These are phyloP conservation scores for Thuja plicata DNA, from an alignment of 83 land plant species.

Conservation along the genomic window DNA sequence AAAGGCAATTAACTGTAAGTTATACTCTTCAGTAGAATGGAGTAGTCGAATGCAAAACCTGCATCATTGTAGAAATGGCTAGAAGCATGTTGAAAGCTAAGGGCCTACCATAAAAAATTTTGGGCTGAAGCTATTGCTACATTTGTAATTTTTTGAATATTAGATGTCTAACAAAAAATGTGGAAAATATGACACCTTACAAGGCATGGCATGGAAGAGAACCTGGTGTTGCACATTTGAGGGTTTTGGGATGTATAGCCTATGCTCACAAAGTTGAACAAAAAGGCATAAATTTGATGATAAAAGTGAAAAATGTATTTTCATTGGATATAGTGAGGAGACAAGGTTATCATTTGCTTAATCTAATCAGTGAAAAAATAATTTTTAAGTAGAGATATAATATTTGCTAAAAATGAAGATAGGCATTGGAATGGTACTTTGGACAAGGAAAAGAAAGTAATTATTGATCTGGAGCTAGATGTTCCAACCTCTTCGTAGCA, in stretches of 20 bases:
- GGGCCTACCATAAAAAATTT: not conserved
- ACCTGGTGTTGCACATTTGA: no score
- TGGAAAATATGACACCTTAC: not conserved
- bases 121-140: not conserved
- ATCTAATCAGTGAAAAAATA: not conserved
- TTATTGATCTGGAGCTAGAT: no score
- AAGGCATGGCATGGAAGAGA: no score
- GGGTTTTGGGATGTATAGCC: no score
- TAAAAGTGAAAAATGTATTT: not conserved
- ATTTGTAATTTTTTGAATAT: not conserved
- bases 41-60: not conserved
- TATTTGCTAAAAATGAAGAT: not conserved
- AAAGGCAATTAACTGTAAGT: not conserved
- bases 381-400: not conserved
- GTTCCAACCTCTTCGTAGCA: no score
- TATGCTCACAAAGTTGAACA: no score
- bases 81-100: not conserved
- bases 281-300: no score
- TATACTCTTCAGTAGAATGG: not conserved
- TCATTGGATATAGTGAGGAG: not conserved
- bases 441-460: no score
- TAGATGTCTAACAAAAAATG: not conserved
- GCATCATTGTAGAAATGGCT: not conserved
- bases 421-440: not conserved
- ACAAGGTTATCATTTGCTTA: not conserved